Conservation (phyloP, 805 yeast species). For the Candida takata region DNA sequence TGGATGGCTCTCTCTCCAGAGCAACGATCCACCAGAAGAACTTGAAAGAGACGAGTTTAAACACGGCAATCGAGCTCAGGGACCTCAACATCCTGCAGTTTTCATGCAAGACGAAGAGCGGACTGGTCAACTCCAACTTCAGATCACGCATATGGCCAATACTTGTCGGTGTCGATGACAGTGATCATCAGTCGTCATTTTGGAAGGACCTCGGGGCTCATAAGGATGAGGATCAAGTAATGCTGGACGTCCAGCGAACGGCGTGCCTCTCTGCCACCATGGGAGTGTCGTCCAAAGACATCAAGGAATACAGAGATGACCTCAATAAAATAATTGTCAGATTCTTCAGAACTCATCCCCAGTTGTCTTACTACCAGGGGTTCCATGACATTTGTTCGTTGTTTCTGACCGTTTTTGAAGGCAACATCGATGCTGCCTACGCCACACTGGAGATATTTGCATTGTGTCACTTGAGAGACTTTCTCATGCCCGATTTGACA, state of each 20-base stretch:
- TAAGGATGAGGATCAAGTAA: slow-evolving; percentile 71
- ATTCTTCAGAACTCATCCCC: slow-evolving; percentile 55
- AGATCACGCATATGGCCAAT: slow-evolving; percentile 41
- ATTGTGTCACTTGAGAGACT: slow-evolving; percentile 67
- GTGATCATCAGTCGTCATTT: neutral
- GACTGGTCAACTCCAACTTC: neutral
- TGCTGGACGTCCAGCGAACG: slow-evolving; percentile 70
- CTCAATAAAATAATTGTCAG: slow-evolving; percentile 37
- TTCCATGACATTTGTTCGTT: slow-evolving; percentile 81
- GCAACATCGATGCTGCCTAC: slow-evolving; percentile 25
- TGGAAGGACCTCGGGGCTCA: slow-evolving; percentile 28
- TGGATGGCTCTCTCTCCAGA: neutral
- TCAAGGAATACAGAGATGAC: slow-evolving; percentile 15
- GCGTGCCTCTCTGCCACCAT: slow-evolving; percentile 41
- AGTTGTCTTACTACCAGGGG: slow-evolving; percentile 81
- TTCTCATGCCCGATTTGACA: slow-evolving; percentile 65
- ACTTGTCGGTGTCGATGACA: neutral
- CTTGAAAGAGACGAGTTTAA: neutral
- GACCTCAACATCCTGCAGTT: slow-evolving; percentile 1
- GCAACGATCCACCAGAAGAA: slow-evolving; percentile 1
- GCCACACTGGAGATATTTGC: slow-evolving; percentile 44
- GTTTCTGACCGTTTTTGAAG: slow-evolving; percentile 45
- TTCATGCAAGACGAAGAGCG: neutral
- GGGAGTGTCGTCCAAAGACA: slow-evolving; percentile 15
- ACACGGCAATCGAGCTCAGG: neutral